These are phyloP conservation scores for Schwanniomyces pseudopolymorphus DNA, from an alignment of 805 yeast species.

Conservation along the genomic window DNA sequence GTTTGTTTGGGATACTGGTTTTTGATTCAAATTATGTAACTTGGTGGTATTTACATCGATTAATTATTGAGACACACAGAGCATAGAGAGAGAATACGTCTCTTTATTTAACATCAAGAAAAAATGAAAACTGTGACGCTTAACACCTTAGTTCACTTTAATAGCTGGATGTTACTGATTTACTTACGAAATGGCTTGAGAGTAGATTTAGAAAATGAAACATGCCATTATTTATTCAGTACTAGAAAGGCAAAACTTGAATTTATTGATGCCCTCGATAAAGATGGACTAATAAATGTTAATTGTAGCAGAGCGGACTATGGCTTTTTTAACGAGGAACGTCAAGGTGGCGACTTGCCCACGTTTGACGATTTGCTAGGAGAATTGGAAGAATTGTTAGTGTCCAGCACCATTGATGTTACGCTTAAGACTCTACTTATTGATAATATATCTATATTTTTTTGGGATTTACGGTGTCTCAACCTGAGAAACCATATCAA, in stretches of 20 bases:
- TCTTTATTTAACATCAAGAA: background rate
- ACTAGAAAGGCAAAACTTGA: conserved; percentile 3
- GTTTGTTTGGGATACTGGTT: too few species aligned
- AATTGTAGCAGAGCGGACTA: conserved; percentile 6
- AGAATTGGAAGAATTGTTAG: background rate
- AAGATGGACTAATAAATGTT: conserved; percentile 1
- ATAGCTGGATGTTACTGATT: background rate
- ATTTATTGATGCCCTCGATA: background rate
- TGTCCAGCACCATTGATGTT: background rate
- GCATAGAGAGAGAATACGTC: too few species aligned
- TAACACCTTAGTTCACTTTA: conserved; percentile 3
- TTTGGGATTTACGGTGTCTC: conserved; percentile 26
- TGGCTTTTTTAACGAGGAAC: background rate
- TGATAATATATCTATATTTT: conserved; percentile 34
- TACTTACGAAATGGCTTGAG: background rate
- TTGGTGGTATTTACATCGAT: too few species aligned
- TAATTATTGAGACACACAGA: too few species aligned
- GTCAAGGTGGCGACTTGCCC: background rate
- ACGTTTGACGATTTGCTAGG: conserved; percentile 1
- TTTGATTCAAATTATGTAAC: too few species aligned
- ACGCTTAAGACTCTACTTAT: conserved; percentile 21
- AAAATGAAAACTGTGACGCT: conserved; percentile 2
- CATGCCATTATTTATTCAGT: conserved; percentile 10
- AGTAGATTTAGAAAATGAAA: conserved; percentile 4
- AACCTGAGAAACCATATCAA: conserved; percentile 5